Conservation (phyloP, 352 stramenopile species). For the Phytophthora citricola region DNA sequence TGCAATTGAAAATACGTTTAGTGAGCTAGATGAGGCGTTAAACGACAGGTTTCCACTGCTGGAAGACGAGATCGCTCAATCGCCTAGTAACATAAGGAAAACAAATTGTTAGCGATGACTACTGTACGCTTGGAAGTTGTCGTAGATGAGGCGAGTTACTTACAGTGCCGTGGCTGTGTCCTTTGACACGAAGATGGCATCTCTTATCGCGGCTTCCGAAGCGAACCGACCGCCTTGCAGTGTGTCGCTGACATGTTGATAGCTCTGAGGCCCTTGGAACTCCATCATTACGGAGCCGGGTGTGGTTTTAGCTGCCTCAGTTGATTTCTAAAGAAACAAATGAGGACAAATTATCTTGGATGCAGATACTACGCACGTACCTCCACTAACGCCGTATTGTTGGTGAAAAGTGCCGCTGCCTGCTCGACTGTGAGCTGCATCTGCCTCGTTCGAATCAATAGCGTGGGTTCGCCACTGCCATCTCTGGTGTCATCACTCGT, state of each 20-base stretch:
- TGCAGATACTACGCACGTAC: slow-evolving; percentile 7
- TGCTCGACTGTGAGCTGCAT: slow-evolving; percentile 52
- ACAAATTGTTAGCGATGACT: background rate
- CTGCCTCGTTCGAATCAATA: slow-evolving; percentile 61
- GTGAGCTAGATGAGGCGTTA: slow-evolving; percentile 6
- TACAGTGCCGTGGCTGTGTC: slow-evolving; percentile 43
- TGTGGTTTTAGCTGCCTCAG: slow-evolving; percentile 33
- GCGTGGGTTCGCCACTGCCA: slow-evolving; percentile 3
- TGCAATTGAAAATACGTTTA: background rate
- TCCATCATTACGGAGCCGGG: slow-evolving; percentile 65
- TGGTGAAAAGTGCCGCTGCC: slow-evolving; percentile 44
- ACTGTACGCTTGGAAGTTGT: too few species aligned
- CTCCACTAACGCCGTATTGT: slow-evolving; percentile 12
- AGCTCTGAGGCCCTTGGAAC: slow-evolving; percentile 48
- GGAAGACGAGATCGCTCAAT: slow-evolving; percentile 56
- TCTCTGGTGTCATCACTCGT: background rate
- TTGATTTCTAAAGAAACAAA: slow-evolving; percentile 37
- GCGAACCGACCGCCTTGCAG: slow-evolving; percentile 37
- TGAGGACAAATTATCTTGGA: background rate
- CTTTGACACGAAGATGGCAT: slow-evolving; percentile 38
- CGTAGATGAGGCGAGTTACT: slow-evolving; percentile 1
- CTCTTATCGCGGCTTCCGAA: slow-evolving; percentile 15
- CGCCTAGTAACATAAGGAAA: slow-evolving; percentile 25
- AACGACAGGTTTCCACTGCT: slow-evolving; percentile 56
- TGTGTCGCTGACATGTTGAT: slow-evolving; percentile 22